Evolutionary conservation across 192 early-diverging fungal genomes (phyloP).

Genomic region (Coemansia sp.): DNA sequence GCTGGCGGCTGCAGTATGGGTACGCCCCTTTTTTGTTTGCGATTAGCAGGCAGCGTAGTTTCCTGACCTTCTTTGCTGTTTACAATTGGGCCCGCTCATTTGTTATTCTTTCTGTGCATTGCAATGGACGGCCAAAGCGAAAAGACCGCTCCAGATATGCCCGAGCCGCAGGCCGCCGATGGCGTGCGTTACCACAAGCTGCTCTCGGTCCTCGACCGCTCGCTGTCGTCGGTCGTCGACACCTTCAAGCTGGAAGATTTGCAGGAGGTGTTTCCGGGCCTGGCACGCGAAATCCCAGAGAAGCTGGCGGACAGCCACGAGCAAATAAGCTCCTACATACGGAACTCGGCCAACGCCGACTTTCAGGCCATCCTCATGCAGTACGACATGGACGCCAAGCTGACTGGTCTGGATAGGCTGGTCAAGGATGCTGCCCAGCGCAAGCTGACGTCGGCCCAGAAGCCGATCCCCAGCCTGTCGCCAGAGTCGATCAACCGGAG

Average conservation of each 20-base stretch:
- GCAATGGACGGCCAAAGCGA: too few species aligned
- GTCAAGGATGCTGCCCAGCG: constrained; percentile 30
- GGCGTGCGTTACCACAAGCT: constrained; percentile 46
- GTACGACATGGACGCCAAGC: constrained; percentile 39
- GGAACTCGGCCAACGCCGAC: constrained; percentile 44
- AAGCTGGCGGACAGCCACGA: constrained; percentile 44
- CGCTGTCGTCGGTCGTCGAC: constrained; percentile 42
- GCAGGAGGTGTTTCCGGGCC: constrained; percentile 25
- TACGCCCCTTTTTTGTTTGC: too few species aligned
- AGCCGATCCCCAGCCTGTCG: constrained; percentile 20
- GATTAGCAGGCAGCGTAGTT: too few species aligned
- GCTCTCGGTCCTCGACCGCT: constrained; percentile 43
- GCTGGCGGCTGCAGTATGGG: too few species aligned
- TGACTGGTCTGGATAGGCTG: constrained; percentile 30
- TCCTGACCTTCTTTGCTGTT: too few species aligned
- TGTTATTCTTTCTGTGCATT: too few species aligned
- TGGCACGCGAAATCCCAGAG: constrained; percentile 40
- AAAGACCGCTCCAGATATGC: background rate
- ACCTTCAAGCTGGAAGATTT: constrained; percentile 36
- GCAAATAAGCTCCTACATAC: constrained; percentile 42
- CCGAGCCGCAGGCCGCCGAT: constrained; percentile 5
- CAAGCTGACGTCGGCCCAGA: constrained; percentile 1
- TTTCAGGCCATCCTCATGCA: constrained; percentile 48
- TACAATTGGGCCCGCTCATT: too few species aligned
- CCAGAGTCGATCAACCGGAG: constrained; percentile 39